Evolutionary conservation across 2,329 filamentous ascomycete species (phyloP), one percentile per base, ranked within the genome.

Genomic region (Epichloe elymi): DNA sequence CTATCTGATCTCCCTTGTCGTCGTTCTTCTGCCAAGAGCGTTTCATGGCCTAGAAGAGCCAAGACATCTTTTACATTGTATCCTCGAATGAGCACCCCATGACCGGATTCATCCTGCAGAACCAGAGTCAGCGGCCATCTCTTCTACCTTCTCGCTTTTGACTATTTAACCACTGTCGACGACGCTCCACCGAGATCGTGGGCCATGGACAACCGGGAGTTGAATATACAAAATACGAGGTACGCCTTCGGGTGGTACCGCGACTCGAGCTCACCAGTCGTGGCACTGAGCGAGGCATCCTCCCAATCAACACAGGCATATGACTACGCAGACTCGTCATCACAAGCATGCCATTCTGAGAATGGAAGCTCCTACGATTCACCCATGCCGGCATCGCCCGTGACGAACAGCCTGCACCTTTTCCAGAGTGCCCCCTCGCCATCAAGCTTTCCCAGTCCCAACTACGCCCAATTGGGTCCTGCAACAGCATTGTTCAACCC

Each of bases 401-500:
- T 26, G 38, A 23, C 33, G 42, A 42, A 44, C 38, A 33, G 45
- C 37, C 19, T 42, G 12, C 45, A 48, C 17, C 38, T 20, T 19
- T 43, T 47, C 10, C 50, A 44, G 26, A 52, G 42, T n/a, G 38
- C 50, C 23, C 4, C 50, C 10, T 52, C 53, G 17, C 41, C 51
- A 20, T 39, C 35, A 10, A 37, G 46, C 15, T 48, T 47, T 38
- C 37, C 52, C 10, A 52, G 50, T 30, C 43, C 46, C 26, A 46
- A 26, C 5, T 19, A 26, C 37, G 19, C 30, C n/a, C 57, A 55
- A 37, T 33, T 48, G 39, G 54, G 51, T 45, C 46, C 48, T 23
- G 49, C 49, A 17, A 43, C 51, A 6, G 41, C 47, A 33, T 51
- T 52, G 7, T 52, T 49, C 12, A 53, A 55, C 41, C 52, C 55